Conservation (phyloP, 169 alveolate species). For the Miamiensis avidus region DNA sequence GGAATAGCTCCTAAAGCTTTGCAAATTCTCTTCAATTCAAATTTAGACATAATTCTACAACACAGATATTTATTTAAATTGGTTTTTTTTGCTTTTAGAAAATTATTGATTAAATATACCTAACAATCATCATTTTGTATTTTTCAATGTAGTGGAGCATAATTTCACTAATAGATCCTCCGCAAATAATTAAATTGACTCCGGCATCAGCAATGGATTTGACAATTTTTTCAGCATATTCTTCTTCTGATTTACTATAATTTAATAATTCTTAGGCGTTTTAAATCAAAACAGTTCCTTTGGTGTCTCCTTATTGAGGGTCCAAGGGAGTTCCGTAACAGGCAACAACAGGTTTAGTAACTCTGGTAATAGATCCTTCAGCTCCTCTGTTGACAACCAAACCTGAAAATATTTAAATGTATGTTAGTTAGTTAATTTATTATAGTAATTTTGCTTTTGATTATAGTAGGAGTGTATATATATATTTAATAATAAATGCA, state of each 20-base stretch:
- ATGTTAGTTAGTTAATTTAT: constrained; percentile 5
- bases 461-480: too few species aligned
- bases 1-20: constrained; percentile 78
- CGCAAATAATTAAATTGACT: constrained; percentile 74
- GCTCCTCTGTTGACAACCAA: constrained; percentile 79
- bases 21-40: constrained; percentile 86
- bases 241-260: constrained; percentile 86
- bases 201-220: constrained; percentile 83
- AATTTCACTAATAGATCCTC: constrained; percentile 83
- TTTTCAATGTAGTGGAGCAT: constrained; percentile 85
- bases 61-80: too few species aligned
- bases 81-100: too few species aligned
- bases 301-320: constrained; percentile 96
- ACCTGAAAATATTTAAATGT: constrained; percentile 53
- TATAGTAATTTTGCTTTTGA: too few species aligned
- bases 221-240: constrained; percentile 73
- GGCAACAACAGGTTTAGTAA: constrained; percentile 94
- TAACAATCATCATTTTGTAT: constrained; percentile 81
- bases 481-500: constrained; percentile 17
- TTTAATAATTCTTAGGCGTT: constrained; percentile 95
- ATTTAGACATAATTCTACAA: constrained; percentile 66
- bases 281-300: constrained; percentile 97
- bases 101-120: constrained; percentile 26
- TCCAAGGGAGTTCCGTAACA: constrained; percentile 97
- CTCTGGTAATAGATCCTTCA: constrained; percentile 92